phyloP scores from a whole-genome alignment of 805 yeast species.

The Ogataea ganodermae region DNA sequence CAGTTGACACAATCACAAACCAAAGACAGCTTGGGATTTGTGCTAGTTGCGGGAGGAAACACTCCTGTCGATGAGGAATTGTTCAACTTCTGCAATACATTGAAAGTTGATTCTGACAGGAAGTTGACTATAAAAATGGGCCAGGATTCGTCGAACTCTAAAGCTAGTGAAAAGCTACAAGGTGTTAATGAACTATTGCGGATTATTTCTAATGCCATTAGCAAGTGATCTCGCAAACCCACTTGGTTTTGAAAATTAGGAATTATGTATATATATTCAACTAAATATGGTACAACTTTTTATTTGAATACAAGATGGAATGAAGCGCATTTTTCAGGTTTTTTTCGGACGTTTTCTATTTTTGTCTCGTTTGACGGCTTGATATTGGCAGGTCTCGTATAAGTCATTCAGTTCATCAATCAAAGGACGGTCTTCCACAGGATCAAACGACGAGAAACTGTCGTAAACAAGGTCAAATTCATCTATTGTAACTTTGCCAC shows the following conservation, averaged over 20 bases:
- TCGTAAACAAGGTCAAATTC: constrained; percentile 38
- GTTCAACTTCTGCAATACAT: constrained; percentile 53
- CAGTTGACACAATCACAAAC: constrained; percentile 9
- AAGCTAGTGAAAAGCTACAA: constrained; percentile 62
- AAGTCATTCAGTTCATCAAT: constrained; percentile 29
- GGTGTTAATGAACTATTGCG: constrained; percentile 72
- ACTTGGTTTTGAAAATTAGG: background rate
- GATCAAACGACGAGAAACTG: constrained; percentile 21
- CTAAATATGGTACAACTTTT: background rate
- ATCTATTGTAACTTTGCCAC: constrained; percentile 19
- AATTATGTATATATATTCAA: background rate
- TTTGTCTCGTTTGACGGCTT: constrained; percentile 26
- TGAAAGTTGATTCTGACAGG: constrained; percentile 41
- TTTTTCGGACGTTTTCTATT: constrained; percentile 6
- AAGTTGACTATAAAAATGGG: constrained; percentile 66
- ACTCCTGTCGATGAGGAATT: constrained; percentile 70
- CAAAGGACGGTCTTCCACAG: constrained; percentile 23
- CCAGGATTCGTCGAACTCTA: constrained; percentile 32
- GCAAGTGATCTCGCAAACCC: constrained; percentile 3
- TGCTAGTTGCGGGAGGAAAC: constrained; percentile 65
- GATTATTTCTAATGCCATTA: constrained; percentile 40
- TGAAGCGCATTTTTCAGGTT: background rate
- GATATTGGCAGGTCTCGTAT: constrained; percentile 13
- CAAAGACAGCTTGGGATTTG: constrained; percentile 37
- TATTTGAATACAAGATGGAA: constrained; percentile 4